phyloP scores from a whole-genome alignment of 2,329 filamentous ascomycete species.

The Escovopsis sp. region DNA sequence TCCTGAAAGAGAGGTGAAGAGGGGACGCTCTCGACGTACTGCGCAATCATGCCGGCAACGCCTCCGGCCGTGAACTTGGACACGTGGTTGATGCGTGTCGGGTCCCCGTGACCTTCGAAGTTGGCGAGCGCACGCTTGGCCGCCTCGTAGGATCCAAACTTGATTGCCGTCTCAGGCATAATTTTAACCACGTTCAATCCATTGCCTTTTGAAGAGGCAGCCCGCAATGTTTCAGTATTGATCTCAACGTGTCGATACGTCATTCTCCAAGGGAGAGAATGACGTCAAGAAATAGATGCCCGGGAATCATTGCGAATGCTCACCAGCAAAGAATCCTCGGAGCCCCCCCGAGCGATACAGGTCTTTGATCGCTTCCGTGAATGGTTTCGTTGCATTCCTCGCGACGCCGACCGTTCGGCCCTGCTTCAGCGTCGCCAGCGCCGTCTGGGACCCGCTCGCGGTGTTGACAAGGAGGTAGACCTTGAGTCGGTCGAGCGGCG shows the following conservation, averaged over 20 bases:
- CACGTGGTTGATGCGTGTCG: slow-evolving; percentile 60
- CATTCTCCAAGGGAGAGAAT: not conserved
- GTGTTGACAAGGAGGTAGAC: slow-evolving; percentile 95
- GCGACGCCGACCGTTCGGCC: slow-evolving; percentile 51
- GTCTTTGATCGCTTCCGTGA: slow-evolving; percentile 58
- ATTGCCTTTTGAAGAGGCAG: slow-evolving; percentile 46
- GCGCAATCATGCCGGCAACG: slow-evolving; percentile 82
- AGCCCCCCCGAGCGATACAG: slow-evolving; percentile 77
- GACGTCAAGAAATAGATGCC: not conserved
- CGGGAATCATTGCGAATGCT: slow-evolving; percentile 19
- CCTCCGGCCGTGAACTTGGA: slow-evolving; percentile 89
- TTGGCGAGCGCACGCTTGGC: slow-evolving; percentile 76
- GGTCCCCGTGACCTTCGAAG: slow-evolving; percentile 76
- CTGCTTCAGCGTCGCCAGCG: slow-evolving; percentile 50
- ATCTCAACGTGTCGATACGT: not conserved
- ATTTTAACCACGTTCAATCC: slow-evolving; percentile 94
- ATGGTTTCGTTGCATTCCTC: slow-evolving; percentile 50
- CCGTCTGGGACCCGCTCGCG: slow-evolving; percentile 30
- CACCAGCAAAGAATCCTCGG: slow-evolving; percentile 84
- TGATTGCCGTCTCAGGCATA: slow-evolving; percentile 96
- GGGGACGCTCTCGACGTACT: no score
- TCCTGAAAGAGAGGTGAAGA: no score
- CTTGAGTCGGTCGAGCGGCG: slow-evolving; percentile 90
- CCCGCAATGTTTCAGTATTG: not conserved
- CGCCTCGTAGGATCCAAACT: slow-evolving; percentile 95